Conservation (phyloP, 768 basidiomycete genomes). For the Psilocybe subaeruginosa region DNA sequence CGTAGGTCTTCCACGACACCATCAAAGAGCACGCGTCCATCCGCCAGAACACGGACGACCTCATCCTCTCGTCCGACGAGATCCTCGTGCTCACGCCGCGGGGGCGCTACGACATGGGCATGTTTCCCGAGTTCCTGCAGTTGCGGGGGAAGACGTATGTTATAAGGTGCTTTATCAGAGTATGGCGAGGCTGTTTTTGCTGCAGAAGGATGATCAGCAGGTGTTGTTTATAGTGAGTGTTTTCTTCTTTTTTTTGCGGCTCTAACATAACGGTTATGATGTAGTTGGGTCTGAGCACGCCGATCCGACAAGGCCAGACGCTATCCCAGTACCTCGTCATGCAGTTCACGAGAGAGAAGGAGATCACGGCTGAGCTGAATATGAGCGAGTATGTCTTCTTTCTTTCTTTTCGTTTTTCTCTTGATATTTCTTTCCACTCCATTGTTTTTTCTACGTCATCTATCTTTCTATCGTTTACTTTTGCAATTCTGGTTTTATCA, state of each 20-base stretch:
- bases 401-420: too few relatives aligned
- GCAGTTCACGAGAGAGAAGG: slow-evolving; percentile 97
- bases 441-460: too few relatives aligned
- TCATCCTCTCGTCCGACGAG: slow-evolving; percentile 94
- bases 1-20: slow-evolving; percentile 94
- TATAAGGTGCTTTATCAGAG: slow-evolving; percentile 94
- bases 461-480: too few relatives aligned
- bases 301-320: slow-evolving; percentile 97
- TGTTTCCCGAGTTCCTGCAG: slow-evolving; percentile 93
- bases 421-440: too few relatives aligned
- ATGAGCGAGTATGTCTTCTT: slow-evolving; percentile 75
- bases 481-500: too few relatives aligned
- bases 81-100: slow-evolving; percentile 94
- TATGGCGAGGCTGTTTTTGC: slow-evolving; percentile 86
- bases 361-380: slow-evolving; percentile 94
- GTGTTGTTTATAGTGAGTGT: slow-evolving; percentile 87
- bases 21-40: slow-evolving; percentile 97
- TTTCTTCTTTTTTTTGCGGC: not conserved
- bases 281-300: slow-evolving; percentile 87
- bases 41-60: slow-evolving; percentile 83
- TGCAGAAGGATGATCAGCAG: slow-evolving; percentile 96
- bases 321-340: slow-evolving; percentile 97
- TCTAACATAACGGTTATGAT: not conserved
- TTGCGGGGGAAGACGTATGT: slow-evolving; percentile 97
- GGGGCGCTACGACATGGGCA: slow-evolving; percentile 97